phyloP scores from a whole-genome alignment of 306 rosid species.

The Mucuna pruriens region DNA sequence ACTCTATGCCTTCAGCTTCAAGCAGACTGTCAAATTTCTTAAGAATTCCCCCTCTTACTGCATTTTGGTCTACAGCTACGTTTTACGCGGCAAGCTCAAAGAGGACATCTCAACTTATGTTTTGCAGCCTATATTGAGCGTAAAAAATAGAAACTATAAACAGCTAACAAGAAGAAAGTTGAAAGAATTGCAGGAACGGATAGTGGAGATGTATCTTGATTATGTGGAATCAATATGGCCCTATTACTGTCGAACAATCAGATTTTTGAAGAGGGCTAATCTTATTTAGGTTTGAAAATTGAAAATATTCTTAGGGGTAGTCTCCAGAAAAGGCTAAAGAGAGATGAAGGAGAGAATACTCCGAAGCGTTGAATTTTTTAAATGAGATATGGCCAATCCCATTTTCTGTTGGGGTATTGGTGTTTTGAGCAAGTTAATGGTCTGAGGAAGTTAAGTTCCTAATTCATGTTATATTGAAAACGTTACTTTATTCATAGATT shows the following conservation, averaged over 20 bases:
- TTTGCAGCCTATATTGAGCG: conserved; percentile 61
- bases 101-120: conserved; percentile 52
- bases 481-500: conserved; percentile 50
- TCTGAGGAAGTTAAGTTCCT: conserved; percentile 48
- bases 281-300: conserved; percentile 62
- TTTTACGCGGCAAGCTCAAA: conserved; percentile 66
- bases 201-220: conserved; percentile 74
- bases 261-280: conserved; percentile 82
- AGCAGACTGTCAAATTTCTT: conserved; percentile 58
- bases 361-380: conserved; percentile 42
- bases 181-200: conserved; percentile 61
- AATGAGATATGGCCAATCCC: conserved; percentile 52
- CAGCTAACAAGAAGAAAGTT: conserved; percentile 58
- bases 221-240: conserved; percentile 92
- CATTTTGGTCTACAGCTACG: conserved; percentile 49
- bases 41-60: conserved; percentile 71
- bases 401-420: conserved; percentile 62
- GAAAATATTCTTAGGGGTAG: conserved; percentile 40
- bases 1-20: conserved; percentile 74
- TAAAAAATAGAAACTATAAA: conserved; percentile 67
- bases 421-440: conserved; percentile 48
- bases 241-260: conserved; percentile 71
- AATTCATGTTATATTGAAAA: conserved; percentile 48
- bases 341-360: conserved; percentile 36
- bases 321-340: conserved; percentile 40